Evolutionary conservation across 139 green algal genomes (phyloP).

Genomic region (Chlamydomonas urium): DNA sequence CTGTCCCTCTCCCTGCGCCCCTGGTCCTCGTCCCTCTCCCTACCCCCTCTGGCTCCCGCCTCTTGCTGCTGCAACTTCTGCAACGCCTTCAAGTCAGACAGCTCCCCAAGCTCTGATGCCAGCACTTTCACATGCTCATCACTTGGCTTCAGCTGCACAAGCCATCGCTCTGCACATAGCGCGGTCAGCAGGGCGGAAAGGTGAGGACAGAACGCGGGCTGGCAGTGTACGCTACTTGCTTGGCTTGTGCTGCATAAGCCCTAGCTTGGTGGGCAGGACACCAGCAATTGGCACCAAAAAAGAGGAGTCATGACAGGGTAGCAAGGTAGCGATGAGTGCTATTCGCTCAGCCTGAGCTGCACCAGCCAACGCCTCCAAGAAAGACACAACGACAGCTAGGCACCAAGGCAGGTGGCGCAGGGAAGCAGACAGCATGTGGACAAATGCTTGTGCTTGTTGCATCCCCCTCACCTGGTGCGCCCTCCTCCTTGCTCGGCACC

Average conservation of each 20-base stretch:
- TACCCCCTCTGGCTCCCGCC: background rate
- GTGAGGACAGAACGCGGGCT: no score
- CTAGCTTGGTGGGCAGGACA: no score
- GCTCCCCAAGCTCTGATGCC: background rate
- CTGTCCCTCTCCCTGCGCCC: background rate
- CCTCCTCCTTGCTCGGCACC: slow-evolving; percentile 37
- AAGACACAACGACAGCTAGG: background rate
- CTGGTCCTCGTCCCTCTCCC: background rate
- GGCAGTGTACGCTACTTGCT: no score
- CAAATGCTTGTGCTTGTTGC: background rate
- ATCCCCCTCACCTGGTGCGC: slow-evolving; percentile 13
- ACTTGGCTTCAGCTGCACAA: background rate
- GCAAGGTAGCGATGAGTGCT: no score
- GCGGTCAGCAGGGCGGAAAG: no score
- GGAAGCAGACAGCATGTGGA: background rate
- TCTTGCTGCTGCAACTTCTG: background rate
- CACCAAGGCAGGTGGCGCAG: background rate
- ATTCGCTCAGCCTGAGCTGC: background rate
- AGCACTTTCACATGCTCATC: background rate
- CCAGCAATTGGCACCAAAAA: no score
- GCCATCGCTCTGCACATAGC: background rate
- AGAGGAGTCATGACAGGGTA: no score
- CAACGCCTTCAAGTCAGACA: background rate
- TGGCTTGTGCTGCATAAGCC: no score
- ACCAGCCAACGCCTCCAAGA: background rate